Evolutionary conservation across 2,329 filamentous ascomycete species (phyloP), one percentile per base, ranked within the genome.

Genomic region (Aspergillus arachidicola): DNA sequence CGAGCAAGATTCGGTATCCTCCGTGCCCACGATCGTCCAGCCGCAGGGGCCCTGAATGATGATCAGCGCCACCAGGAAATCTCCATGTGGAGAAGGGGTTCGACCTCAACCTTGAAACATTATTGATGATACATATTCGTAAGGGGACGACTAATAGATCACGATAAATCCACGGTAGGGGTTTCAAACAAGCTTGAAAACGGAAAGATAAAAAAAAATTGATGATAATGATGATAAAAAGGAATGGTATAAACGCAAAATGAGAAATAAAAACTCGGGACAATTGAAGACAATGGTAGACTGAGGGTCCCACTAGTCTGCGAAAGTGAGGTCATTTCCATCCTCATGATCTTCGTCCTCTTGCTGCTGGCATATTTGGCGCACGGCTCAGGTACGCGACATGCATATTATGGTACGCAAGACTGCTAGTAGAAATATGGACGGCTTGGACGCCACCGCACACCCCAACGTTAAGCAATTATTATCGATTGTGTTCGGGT

Each of bases 1-100:
- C 12, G 30, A 38, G 28, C 26, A 26, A 12, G 32, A 55, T 55
- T 55, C 30, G 51, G 51, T 38, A 55, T 38, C 14, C n/a, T 55
- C 51, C 51, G 34, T 26, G 19, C 30, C 55, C 59, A 66, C 64
- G 58, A 34, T 62, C 60, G 41, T 58, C 54, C 21, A 60, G 54
- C 59, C 60, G 61, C 60, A 63, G 62, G 62, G 16, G 64, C 64
- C 64, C 62, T 64, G 57, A 57, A 55, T 68, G 51, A 38, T 54
- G 69, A 73, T 71, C 69, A 64, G 38, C 68, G 53, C 57, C 61
- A 64, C 60, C 67, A 63, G 61, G 58, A 59, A 63, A 61, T 64
- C 59, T 61, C 61, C 60, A 62, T 64, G 67, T 66, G 66, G 66
- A 60, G 62, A 50, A 58, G 56, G 58, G 51, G 30, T 64, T 64